Percentiles rank a stretch among this genome's conserved stretches.
Evolutionary conservation across 2,329 filamentous ascomycete species (phyloP).

Genomic region (Colletotrichum brevisporum): DNA sequence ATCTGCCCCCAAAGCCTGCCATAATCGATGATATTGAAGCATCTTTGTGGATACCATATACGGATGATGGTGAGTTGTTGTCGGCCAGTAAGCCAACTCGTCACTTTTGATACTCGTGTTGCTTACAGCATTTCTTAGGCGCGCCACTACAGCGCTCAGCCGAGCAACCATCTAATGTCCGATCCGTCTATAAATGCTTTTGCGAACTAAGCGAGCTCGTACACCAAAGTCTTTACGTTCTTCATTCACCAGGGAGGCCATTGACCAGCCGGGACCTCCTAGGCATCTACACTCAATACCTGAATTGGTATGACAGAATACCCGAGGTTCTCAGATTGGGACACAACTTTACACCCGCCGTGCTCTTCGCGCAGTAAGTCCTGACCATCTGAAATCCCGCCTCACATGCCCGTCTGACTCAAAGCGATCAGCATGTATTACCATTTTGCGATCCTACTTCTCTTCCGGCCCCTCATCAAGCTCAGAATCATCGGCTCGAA

Average conservation of each 20-base stretch:
- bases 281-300: conserved; percentile 76
- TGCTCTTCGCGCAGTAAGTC: conserved; percentile 81
- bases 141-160: conserved; percentile 68
- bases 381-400: neutral
- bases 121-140: conserved; percentile 51
- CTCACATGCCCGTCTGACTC: neutral
- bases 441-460: conserved; percentile 77
- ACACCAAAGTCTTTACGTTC: conserved; percentile 78
- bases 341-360: conserved; percentile 79
- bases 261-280: conserved; percentile 76
- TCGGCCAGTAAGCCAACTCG: conserved; percentile 21
- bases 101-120: neutral
- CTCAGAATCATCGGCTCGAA: conserved; percentile 73
- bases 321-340: conserved; percentile 75
- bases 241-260: conserved; percentile 78
- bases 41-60: conserved; percentile 72
- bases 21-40: conserved; percentile 74
- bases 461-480: conserved; percentile 81
- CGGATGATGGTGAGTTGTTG: conserved; percentile 65
- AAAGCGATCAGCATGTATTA: conserved; percentile 71
- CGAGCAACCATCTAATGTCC: conserved; percentile 76
- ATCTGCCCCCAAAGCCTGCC: conserved; percentile 70
- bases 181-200: conserved; percentile 77
- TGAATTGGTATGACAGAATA: conserved; percentile 79
- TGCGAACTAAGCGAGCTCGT: conserved; percentile 81